Conservation (phyloP, 306 rosid species). For the Trichosanthes cucumerina region DNA sequence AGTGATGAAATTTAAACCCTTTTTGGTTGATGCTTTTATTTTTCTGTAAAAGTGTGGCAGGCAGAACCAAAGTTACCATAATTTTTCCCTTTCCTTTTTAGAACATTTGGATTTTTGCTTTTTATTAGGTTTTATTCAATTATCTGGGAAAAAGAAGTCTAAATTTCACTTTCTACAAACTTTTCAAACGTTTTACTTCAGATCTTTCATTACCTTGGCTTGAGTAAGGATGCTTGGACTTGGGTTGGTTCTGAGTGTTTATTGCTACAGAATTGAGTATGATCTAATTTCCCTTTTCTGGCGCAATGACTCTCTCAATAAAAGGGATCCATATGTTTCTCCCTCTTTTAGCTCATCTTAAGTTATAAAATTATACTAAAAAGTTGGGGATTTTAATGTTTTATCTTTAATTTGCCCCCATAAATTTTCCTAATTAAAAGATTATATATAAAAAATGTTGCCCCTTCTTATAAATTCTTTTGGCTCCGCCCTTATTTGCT, state of each 20-base stretch:
- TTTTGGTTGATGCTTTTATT: background rate
- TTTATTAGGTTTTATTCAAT: background rate
- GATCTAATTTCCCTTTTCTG: background rate
- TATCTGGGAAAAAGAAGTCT: background rate
- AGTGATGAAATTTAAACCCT: background rate
- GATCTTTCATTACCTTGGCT: background rate
- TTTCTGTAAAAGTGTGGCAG: background rate
- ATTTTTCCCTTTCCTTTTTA: background rate
- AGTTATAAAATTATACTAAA: too few relatives aligned
- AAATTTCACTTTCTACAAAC: background rate
- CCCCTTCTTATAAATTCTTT: too few relatives aligned
- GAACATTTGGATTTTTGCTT: background rate
- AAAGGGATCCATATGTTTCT: background rate
- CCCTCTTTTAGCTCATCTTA: too few relatives aligned
- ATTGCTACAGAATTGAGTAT: background rate
- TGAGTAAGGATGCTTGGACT: background rate
- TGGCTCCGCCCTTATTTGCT: too few relatives aligned
- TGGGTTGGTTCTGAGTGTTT: background rate
- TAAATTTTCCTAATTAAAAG: background rate
- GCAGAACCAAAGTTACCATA: background rate
- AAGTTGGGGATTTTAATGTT: background rate
- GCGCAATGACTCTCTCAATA: background rate
- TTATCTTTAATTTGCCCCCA: too few relatives aligned
- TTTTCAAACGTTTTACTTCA: background rate
- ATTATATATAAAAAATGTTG: background rate